Base-by-base conservation (phyloP, 208 protist genomes). In the Phytomonas francai region DNA sequence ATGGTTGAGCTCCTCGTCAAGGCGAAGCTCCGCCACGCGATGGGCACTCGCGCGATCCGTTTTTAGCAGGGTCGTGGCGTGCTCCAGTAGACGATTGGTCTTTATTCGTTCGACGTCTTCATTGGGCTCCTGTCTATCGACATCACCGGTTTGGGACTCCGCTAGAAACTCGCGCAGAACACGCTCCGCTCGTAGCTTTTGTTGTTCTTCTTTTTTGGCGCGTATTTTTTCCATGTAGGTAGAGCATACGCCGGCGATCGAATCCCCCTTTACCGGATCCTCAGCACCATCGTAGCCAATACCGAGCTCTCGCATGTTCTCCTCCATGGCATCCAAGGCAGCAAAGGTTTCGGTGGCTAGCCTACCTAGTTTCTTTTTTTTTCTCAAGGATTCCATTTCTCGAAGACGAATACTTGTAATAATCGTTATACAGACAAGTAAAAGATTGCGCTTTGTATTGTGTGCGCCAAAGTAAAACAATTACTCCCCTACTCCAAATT, bases 281-380 rank as follows among this genome's bases (percentile, higher is more conserved):
- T 51, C 63, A 30, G 60, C 51, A 16, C 57, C 34, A 12, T 75
- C 75, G 49, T 76, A 64, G 25, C 74, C 72, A 3, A 94, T 71
- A 7, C 88, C 88, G 3, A 92, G 67, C 27, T 80, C 84, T 8
- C 82, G 77, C 58, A 94, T 76, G 57, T 87, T 92, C 39, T 92
- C 83, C 56, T 94, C 89, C 85, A 94, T 89, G 3, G 60, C 72
- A 68, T 85, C 79, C 30, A 94, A 65, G 19, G 71, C 83, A 0
- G 71, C 65, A 9, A 76, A 72, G 0, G 81, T 89, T 39, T 87
- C 77, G 32, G 67, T 66, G 19, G 82, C 72, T 27, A 70, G 25
- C 27, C 56, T 57, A n/a, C 65, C 63, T 5, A 45, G 1, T 49
- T 49, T 49, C 39, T 3, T 49, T 19, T 12, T 49, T 49, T 49